Evolutionary conservation across 306 rosid species (phyloP).

Genomic region (Corylus americana): DNA sequence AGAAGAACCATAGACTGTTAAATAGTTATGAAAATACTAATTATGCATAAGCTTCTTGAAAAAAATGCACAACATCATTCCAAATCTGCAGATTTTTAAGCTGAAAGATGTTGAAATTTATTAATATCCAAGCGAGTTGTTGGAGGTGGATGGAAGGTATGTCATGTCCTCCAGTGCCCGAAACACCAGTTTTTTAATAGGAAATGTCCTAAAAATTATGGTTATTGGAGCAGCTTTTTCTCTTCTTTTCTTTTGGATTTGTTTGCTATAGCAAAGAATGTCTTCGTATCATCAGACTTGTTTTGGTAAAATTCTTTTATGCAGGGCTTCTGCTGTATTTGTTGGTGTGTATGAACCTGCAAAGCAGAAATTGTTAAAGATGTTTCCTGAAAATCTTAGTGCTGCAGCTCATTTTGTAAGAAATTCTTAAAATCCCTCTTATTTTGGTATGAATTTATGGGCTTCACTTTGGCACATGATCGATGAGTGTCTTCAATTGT

Average conservation of each 20-base stretch:
- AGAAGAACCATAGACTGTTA: background rate
- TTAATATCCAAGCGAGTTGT: background rate
- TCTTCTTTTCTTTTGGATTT: background rate
- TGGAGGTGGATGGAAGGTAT: background rate
- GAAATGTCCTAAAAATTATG: background rate
- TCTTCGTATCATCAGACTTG: background rate
- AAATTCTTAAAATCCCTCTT: slow-evolving; percentile 16
- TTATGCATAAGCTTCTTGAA: background rate
- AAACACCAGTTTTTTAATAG: background rate
- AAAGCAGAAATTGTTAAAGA: slow-evolving; percentile 77
- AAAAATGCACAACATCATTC: background rate
- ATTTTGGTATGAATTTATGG: background rate
- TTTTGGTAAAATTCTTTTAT: slow-evolving; percentile 24
- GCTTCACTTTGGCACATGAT: background rate
- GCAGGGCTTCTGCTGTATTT: slow-evolving; percentile 94
- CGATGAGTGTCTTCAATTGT: background rate
- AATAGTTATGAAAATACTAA: background rate
- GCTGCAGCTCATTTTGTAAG: slow-evolving; percentile 93
- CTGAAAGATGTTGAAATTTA: background rate
- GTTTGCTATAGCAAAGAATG: slow-evolving; percentile 21
- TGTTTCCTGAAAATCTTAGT: slow-evolving; percentile 79
- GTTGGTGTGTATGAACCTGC: slow-evolving; percentile 94
- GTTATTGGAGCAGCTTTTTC: background rate
- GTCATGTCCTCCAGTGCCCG: background rate
- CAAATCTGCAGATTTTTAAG: background rate